A percentile compares a stretch with the other conserved stretches of the same genome.
These are phyloP conservation scores for Clitopilus passeckerianus DNA, from an alignment of 768 basidiomycete species.

Conservation along the genomic window DNA sequence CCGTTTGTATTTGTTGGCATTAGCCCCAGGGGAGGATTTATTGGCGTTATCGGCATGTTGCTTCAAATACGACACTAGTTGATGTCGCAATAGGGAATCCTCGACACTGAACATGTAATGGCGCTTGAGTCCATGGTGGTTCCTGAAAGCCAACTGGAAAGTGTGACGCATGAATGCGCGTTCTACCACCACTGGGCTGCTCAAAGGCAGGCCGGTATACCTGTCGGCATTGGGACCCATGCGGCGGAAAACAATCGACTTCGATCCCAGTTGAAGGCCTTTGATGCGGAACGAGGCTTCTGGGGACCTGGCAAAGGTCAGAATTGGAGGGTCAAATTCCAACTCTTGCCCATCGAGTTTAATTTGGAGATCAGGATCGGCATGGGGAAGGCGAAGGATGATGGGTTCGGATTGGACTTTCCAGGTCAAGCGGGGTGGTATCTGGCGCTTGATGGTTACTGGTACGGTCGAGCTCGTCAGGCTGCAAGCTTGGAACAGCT, in stretches of 20 bases:
- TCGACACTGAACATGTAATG: constrained; percentile 95
- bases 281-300: constrained; percentile 90
- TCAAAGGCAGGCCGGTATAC: constrained; percentile 79
- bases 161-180: constrained; percentile 96
- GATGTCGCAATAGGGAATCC: constrained; percentile 68
- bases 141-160: constrained; percentile 85
- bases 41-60: constrained; percentile 56
- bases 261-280: constrained; percentile 78
- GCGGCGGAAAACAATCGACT: constrained; percentile 79
- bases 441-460: constrained; percentile 66
- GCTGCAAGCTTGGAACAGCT: constrained; percentile 64
- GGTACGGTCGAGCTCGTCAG: constrained; percentile 35
- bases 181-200: constrained; percentile 74
- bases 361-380: constrained; percentile 80
- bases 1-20: constrained; percentile 45
- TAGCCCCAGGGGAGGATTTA: constrained; percentile 21
- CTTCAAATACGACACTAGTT: constrained; percentile 67
- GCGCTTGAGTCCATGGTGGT: constrained; percentile 61
- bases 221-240: constrained; percentile 78
- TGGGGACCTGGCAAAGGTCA: constrained; percentile 72
- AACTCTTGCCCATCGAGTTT: constrained; percentile 86
- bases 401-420: constrained; percentile 86
- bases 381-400: constrained; percentile 77
- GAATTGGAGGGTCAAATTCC: constrained; percentile 78
- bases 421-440: constrained; percentile 80